phyloP scores from a whole-genome alignment of 257 asterid species.

The Cynanchum wilfordii region DNA sequence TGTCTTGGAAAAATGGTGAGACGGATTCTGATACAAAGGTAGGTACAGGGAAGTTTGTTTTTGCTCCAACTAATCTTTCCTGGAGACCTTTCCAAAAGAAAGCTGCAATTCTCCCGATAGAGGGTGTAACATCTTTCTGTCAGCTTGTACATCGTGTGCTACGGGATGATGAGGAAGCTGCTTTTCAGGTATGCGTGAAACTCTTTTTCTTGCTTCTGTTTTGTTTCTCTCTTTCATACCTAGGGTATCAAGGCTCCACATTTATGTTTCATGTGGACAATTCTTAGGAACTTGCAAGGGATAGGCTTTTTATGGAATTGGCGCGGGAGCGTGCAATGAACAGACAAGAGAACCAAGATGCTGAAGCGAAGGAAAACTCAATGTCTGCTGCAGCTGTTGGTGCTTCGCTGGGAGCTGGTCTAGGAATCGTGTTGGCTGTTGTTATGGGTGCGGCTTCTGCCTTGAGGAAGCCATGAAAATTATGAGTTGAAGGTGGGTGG shows the following conservation, averaged over 20 bases:
- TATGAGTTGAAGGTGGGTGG: neutral
- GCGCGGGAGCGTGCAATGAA: conserved; percentile 67
- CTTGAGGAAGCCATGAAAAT: conserved; percentile 74
- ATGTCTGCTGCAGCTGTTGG: conserved; percentile 79
- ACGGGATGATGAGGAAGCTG: conserved; percentile 71
- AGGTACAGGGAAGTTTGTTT: conserved; percentile 39
- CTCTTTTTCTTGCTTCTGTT: neutral
- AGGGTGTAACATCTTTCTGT: conserved; percentile 72
- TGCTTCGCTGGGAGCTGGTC: conserved; percentile 95
- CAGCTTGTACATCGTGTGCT: conserved; percentile 64
- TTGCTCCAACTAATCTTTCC: conserved; percentile 60
- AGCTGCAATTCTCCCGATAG: conserved; percentile 71
- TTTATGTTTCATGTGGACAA: neutral
- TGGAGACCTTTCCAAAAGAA: conserved; percentile 70
- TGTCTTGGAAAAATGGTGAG: conserved; percentile 53
- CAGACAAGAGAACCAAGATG: conserved; percentile 43
- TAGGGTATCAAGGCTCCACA: neutral
- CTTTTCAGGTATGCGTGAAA: conserved; percentile 52
- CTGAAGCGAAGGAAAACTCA: conserved; percentile 49
- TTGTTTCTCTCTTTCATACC: neutral
- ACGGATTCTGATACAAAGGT: conserved; percentile 29
- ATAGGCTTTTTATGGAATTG: conserved; percentile 66
- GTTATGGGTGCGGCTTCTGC: conserved; percentile 99
- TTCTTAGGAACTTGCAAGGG: conserved; percentile 73
- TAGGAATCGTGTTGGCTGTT: conserved; percentile 82